Evolutionary conservation across 2,329 filamentous ascomycete species (phyloP).

Genomic region (Ophiocordyceps camponoti-saundersi): DNA sequence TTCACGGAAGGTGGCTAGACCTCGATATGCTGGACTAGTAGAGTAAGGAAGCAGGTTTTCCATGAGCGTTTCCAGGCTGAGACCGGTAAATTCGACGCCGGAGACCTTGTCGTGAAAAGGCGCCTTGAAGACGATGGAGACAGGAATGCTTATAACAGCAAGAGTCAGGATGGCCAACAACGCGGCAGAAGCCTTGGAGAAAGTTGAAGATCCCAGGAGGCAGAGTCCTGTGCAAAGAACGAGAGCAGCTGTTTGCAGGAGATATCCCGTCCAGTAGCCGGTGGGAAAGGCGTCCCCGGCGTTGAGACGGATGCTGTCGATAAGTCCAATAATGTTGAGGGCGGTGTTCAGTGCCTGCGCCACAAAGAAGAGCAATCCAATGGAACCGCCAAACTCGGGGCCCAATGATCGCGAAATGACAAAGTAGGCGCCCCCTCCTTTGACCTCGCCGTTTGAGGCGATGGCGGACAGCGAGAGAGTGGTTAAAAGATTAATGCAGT

Average conservation of each 20-base stretch:
- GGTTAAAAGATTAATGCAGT: slow-evolving; percentile 67
- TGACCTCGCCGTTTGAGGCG: slow-evolving; percentile 76
- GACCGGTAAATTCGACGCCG: slow-evolving; percentile 61
- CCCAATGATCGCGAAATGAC: slow-evolving; percentile 73
- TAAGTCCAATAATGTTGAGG: slow-evolving; percentile 72
- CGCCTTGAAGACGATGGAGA: slow-evolving; percentile 51
- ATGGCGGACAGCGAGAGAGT: slow-evolving; percentile 78
- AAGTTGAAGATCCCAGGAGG: slow-evolving; percentile 63
- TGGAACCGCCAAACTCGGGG: slow-evolving; percentile 77
- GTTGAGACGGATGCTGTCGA: slow-evolving; percentile 68
- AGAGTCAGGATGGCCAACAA: slow-evolving; percentile 54
- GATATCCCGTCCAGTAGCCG: slow-evolving; percentile 61
- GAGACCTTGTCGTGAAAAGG: slow-evolving; percentile 49
- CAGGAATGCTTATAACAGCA: slow-evolving; percentile 64
- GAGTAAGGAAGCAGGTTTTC: slow-evolving; percentile 61
- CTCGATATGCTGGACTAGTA: slow-evolving; percentile 42
- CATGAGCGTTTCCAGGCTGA: slow-evolving; percentile 51
- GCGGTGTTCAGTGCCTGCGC: slow-evolving; percentile 78
- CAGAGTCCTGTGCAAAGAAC: slow-evolving; percentile 58
- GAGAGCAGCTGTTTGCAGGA: slow-evolving; percentile 56
- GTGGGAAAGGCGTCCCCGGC: slow-evolving; percentile 50
- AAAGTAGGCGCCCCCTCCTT: slow-evolving; percentile 77
- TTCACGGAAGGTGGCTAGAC: slow-evolving; percentile 56
- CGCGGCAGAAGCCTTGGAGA: slow-evolving; percentile 64
- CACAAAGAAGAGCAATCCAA: slow-evolving; percentile 78